A percentile compares a stretch with the other conserved stretches of the same genome.
Evolutionary conservation across 2,329 filamentous ascomycete species (phyloP).

Genomic region (Colletotrichum lupini): DNA sequence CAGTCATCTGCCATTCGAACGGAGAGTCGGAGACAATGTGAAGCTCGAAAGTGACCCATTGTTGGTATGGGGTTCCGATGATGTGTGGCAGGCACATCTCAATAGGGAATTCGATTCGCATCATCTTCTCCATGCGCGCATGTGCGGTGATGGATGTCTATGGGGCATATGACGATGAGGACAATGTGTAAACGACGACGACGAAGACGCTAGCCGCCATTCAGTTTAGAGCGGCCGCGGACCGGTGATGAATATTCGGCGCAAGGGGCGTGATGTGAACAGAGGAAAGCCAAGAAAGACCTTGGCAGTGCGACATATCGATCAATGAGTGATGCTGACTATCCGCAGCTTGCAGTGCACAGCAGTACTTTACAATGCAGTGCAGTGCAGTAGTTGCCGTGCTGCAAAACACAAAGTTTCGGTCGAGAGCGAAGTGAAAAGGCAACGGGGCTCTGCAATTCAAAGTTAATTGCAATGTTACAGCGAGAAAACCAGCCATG

Average conservation of each 20-base stretch:
- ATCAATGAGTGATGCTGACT: background rate
- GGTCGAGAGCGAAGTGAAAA: background rate
- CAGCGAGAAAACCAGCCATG: conserved; percentile 4
- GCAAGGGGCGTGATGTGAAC: conserved; percentile 2
- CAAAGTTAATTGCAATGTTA: conserved; percentile 24
- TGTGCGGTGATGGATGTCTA: conserved; percentile 14
- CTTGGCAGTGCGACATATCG: background rate
- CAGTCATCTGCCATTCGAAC: background rate
- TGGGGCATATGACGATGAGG: background rate
- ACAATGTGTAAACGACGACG: conserved; percentile 1
- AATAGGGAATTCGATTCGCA: background rate
- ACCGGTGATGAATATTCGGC: background rate
- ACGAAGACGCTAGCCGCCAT: conserved; percentile 18
- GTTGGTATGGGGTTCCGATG: background rate
- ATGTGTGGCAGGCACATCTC: background rate
- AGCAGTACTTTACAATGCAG: background rate
- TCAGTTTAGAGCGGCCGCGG: conserved; percentile 15
- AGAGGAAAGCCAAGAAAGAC: background rate
- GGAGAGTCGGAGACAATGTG: background rate
- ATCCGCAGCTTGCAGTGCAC: background rate
- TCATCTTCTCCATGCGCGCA: background rate
- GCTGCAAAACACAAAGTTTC: background rate
- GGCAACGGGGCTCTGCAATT: background rate
- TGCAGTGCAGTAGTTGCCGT: background rate
- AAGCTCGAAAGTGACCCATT: background rate